These are phyloP conservation scores for Mycena floridula DNA, from an alignment of 768 basidiomycete species.

Conservation along the genomic window DNA sequence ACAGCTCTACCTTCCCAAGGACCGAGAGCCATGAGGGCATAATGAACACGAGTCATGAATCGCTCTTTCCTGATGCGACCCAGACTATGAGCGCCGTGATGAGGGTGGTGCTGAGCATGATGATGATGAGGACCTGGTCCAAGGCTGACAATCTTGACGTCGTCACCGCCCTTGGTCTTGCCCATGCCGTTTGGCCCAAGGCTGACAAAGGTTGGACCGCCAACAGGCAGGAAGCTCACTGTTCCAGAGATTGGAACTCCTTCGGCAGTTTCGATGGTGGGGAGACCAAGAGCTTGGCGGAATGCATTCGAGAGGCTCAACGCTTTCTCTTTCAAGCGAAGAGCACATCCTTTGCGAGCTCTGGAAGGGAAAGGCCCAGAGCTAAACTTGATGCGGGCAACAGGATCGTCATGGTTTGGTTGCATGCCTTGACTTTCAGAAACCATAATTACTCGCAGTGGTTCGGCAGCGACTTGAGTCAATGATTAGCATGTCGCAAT, in stretches of 20 bases:
- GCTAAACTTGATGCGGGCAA: no score
- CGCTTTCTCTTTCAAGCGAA: constrained; percentile 33
- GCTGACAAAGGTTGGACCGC: constrained; percentile 8
- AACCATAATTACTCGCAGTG: background rate
- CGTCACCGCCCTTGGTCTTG: constrained; percentile 12
- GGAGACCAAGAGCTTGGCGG: constrained; percentile 49
- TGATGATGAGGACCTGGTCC: constrained; percentile 6
- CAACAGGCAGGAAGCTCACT: constrained; percentile 5
- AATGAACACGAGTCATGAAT: constrained; percentile 57
- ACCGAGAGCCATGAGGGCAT: constrained; percentile 62
- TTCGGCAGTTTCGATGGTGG: constrained; percentile 30
- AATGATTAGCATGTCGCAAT: background rate
- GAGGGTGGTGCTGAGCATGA: constrained; percentile 20
- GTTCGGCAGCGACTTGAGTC: background rate
- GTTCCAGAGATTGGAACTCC: constrained; percentile 6
- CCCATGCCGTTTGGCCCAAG: constrained; percentile 11
- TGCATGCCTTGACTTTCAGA: background rate
- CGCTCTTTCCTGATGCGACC: constrained; percentile 23
- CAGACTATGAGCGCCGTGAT: constrained; percentile 13
- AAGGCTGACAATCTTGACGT: constrained; percentile 3
- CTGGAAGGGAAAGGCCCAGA: no score
- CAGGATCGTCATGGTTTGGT: no score
- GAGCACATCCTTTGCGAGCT: no score
- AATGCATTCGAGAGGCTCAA: constrained; percentile 48
- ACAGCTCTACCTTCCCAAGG: constrained; percentile 82